Evolutionary conservation across 2,329 filamentous ascomycete species (phyloP).

Genomic region (Aphanoascus verrucosus): DNA sequence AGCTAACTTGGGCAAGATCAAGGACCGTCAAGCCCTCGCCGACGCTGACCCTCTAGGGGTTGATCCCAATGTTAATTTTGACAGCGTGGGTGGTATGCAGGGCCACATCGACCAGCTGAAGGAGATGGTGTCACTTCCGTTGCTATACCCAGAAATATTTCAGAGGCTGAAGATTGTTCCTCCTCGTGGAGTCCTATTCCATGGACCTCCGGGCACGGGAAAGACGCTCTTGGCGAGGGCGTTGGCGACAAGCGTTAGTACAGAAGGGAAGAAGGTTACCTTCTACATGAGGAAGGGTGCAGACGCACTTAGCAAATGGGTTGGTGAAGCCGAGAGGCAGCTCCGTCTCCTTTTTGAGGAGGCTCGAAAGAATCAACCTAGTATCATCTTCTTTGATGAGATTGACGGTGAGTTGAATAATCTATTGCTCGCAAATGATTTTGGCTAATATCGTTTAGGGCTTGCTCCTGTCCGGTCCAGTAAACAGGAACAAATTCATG

Average conservation of each 20-base stretch:
- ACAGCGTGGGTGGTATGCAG: conserved; percentile 82
- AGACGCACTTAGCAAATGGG: conserved; percentile 96
- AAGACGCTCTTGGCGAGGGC: conserved; percentile 94
- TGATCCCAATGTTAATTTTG: conserved; percentile 84
- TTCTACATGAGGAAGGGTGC: conserved; percentile 99
- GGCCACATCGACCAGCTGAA: conserved; percentile 95
- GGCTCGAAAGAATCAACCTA: conserved; percentile 87
- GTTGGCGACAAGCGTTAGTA: conserved; percentile 78
- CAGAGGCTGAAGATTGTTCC: conserved; percentile 84
- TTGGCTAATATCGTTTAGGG: conserved; percentile 23
- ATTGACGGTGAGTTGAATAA: conserved; percentile 60
- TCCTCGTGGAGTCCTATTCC: conserved; percentile 87
- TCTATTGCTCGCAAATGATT: neutral
- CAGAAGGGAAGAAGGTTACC: conserved; percentile 84
- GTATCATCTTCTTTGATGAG: conserved; percentile 99
- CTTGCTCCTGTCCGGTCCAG: conserved; percentile 90
- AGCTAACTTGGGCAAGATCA: conserved; percentile 83
- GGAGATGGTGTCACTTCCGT: conserved; percentile 92
- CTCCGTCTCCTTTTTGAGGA: conserved; percentile 90
- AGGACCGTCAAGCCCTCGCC: conserved; percentile 80
- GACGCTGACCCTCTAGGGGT: conserved; percentile 93
- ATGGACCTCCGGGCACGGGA: conserved; percentile 92
- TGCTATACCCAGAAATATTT: conserved; percentile 93
- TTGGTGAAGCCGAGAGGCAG: conserved; percentile 93
- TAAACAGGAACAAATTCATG: conserved; percentile 97